phyloP scores from a whole-genome alignment of 768 basidiomycete genomes.

The Lactifluus hygrophoroides region DNA sequence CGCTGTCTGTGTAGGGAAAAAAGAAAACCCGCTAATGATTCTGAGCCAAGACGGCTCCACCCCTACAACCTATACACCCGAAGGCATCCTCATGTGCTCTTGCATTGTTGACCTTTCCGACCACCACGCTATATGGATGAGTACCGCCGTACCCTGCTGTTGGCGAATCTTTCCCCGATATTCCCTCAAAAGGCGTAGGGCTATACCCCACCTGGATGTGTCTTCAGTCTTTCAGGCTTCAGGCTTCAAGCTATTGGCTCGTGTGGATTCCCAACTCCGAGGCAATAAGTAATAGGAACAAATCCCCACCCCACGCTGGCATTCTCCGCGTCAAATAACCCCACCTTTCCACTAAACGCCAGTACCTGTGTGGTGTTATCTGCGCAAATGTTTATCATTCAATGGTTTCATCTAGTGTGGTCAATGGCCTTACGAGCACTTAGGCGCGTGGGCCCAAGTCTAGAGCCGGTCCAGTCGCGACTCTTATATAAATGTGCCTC shows the following conservation, averaged over 20 bases:
- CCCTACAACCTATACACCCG: background rate
- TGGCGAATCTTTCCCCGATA: background rate
- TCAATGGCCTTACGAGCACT: background rate
- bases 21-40: background rate
- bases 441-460: background rate
- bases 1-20: background rate
- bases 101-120: background rate
- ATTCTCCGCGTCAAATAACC: background rate
- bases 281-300: background rate
- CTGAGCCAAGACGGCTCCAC: background rate
- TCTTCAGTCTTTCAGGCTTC: background rate
- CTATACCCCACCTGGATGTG: background rate
- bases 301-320: background rate
- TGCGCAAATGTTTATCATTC: background rate
- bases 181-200: background rate
- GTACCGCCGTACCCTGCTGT: background rate
- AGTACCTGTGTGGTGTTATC: background rate
- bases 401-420: background rate
- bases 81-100: background rate
- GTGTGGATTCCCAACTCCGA: background rate
- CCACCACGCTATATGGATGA: background rate
- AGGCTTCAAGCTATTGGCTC: constrained; percentile 2
- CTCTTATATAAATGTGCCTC: background rate
- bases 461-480: background rate
- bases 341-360: background rate